Conservation (phyloP, 2,329 filamentous ascomycete species). For the Hymenoscyphus salicellus region DNA sequence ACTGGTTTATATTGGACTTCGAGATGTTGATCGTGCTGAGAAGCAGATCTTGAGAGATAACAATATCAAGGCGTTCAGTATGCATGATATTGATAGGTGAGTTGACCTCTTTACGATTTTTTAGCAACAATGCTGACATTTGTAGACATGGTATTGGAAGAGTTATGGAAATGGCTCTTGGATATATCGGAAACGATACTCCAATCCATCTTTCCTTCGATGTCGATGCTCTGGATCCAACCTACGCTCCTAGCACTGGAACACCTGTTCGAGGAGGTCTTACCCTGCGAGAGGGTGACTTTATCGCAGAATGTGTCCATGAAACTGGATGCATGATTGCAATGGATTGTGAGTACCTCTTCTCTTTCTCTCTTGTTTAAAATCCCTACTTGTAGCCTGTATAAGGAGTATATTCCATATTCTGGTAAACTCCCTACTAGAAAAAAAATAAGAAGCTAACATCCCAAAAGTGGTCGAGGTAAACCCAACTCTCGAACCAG, state of each 20-base stretch:
- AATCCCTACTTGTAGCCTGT: neutral
- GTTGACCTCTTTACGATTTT: conserved; percentile 26
- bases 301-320: conserved; percentile 86
- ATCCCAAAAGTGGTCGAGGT: conserved; percentile 62
- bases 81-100: conserved; percentile 94
- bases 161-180: conserved; percentile 97
- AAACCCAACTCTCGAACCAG: conserved; percentile 67
- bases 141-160: conserved; percentile 85
- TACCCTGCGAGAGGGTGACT: conserved; percentile 92
- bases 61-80: conserved; percentile 92
- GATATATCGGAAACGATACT: conserved; percentile 88
- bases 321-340: conserved; percentile 75
- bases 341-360: conserved; percentile 52
- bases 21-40: conserved; percentile 90
- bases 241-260: conserved; percentile 94
- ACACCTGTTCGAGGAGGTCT: conserved; percentile 91
- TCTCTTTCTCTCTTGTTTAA: neutral
- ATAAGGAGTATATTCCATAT: neutral
- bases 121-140: conserved; percentile 1
- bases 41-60: conserved; percentile 87
- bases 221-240: conserved; percentile 91
- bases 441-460: too few species aligned
- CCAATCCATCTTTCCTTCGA: conserved; percentile 98
- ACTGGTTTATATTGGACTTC: conserved; percentile 92
- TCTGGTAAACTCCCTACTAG: too few species aligned